Evolutionary conservation across 2,329 filamentous ascomycete genomes (phyloP), one percentile per base, ranked within the genome.

Genomic region (Acrodontium crateriforme): DNA sequence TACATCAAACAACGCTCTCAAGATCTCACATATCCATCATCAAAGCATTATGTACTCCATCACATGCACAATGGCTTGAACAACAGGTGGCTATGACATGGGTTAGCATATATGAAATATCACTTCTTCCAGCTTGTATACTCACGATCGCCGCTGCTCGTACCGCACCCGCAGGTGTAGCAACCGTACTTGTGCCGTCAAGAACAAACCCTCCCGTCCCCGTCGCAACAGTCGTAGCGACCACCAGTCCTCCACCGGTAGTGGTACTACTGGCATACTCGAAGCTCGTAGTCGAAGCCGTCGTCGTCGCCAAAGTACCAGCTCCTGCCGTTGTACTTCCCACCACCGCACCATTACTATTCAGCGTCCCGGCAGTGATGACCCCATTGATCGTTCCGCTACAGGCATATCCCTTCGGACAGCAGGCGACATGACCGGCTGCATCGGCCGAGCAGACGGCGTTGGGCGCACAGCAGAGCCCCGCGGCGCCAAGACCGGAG

Each of bases 401-500:
- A 43, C 71, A 76, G 16, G 55, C 62, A 9, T 65, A 64, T 27
- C 65, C 62, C 15, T 52, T 58, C 1, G 69, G 69, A 51, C 71
- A 76, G 56, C 71, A 76, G 14, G 70, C 71, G 29, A 74, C 63
- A 35, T 72, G 59, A 29, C 69, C 60, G 19, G 60, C 65, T 21
- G 52, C 50, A 49, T 76, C 71, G 27, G 61, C 58, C 22, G 64
- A 61, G 53, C 71, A 76, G 31, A 60, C 56, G 13, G 67, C 61
- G 26, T 56, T 58, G 21, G 54, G 50, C 18, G 54, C 54, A 49
- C 71, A 76, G 57, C 71, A 76, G 30, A 69, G 58, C 20, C 58
- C 58, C 2, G 64, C 52, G 4, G 64, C 63, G 29, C 63, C 65
- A 20, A 71, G 47, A 34, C 59, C 57, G 17, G 55, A 53, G 51